phyloP scores from a whole-genome alignment of 352 stramenopile species.

The Globisporangium polare region DNA sequence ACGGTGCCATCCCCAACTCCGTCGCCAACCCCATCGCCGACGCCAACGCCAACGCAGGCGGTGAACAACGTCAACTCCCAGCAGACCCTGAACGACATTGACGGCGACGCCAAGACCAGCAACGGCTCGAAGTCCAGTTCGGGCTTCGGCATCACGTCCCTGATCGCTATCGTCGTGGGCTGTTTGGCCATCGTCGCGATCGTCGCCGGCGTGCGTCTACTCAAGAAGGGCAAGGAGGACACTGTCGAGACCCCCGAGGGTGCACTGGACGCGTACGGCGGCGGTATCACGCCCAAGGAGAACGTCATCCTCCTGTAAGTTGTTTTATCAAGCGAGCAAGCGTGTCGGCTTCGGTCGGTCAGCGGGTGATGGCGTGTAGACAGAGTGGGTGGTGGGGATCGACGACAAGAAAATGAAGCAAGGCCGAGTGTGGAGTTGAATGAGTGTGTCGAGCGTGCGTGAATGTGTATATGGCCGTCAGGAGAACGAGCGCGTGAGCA shows the following conservation, averaged over 20 bases:
- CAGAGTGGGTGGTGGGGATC: constrained; percentile 11
- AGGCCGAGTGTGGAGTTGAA: background rate
- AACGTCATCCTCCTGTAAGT: constrained; percentile 81
- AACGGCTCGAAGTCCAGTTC: background rate
- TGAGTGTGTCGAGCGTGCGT: constrained; percentile 11
- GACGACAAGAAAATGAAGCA: constrained; percentile 7
- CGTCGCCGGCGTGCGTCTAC: constrained; percentile 56
- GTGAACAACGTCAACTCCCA: constrained; percentile 22
- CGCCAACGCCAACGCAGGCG: constrained; percentile 6
- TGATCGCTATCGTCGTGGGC: constrained; percentile 62
- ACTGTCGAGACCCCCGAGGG: constrained; percentile 42
- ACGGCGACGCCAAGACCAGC: constrained; percentile 22
- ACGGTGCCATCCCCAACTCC: constrained; percentile 4
- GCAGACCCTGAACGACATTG: constrained; percentile 30
- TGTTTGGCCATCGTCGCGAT: constrained; percentile 71
- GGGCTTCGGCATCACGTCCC: constrained; percentile 30
- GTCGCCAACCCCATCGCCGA: background rate
- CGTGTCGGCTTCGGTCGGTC: background rate
- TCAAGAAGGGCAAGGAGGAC: constrained; percentile 61
- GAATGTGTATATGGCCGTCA: constrained; percentile 8
- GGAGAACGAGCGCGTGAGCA: background rate
- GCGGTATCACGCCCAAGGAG: constrained; percentile 77
- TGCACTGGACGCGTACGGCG: constrained; percentile 49
- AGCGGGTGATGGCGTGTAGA: constrained; percentile 1
- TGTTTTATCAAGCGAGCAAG: constrained; percentile 26